Percentiles rank a stretch among this genome's conserved stretches.
These are phyloP conservation scores for Chlamydomonas applanata DNA, from an alignment of 139 green algal genomes.

Conservation along the genomic window DNA sequence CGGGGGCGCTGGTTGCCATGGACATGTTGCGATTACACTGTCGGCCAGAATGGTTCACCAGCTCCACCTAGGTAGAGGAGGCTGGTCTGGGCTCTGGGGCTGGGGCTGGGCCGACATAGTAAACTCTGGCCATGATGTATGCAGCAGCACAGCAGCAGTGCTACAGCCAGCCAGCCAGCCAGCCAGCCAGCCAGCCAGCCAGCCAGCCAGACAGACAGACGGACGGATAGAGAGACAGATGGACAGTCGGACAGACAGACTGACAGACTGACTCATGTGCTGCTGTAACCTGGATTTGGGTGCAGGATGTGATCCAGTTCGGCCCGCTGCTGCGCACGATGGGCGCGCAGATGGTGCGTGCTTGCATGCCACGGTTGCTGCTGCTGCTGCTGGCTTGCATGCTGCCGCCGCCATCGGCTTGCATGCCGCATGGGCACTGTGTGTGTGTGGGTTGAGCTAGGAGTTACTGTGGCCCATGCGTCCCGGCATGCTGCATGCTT, in stretches of 20 bases:
- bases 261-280: too few species aligned
- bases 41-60: neutral
- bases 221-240: too few species aligned
- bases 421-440: neutral
- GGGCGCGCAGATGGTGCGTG: slow-evolving; percentile 43
- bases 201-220: too few species aligned
- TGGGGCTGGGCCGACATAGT: too few species aligned
- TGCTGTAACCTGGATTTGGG: neutral
- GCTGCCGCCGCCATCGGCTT: too few species aligned
- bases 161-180: neutral
- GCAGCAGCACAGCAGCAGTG: neutral
- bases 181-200: too few species aligned
- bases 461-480: neutral
- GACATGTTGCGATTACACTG: neutral
- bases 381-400: neutral
- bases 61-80: too few species aligned
- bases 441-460: neutral
- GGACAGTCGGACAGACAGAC: too few species aligned
- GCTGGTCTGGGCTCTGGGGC: too few species aligned
- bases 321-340: slow-evolving; percentile 45
- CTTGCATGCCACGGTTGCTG: slow-evolving; percentile 60
- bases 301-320: slow-evolving; percentile 85
- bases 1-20: neutral
- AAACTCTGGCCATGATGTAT: too few species aligned
- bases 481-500: neutral